Conservation (phyloP, 768 basidiomycete species). For the Podaxis sp. region DNA sequence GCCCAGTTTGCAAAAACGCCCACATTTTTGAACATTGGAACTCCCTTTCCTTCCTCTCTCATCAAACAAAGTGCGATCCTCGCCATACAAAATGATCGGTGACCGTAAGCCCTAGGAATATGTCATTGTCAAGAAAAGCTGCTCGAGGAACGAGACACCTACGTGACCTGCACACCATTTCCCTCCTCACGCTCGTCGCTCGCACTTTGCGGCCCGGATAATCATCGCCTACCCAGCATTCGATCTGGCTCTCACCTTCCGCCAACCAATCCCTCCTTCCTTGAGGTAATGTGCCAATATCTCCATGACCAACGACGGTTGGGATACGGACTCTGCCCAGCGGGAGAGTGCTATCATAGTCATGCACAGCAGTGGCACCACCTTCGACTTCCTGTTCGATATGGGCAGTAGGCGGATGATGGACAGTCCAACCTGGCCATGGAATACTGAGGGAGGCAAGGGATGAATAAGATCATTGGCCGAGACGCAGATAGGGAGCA, state of each 20-base stretch:
- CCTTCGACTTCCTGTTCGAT: slow-evolving; percentile 17
- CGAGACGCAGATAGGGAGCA: slow-evolving; percentile 85
- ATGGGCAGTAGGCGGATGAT: slow-evolving; percentile 56
- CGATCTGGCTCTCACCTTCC: slow-evolving; percentile 60
- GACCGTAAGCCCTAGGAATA: slow-evolving; percentile 74
- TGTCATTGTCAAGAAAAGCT: no score
- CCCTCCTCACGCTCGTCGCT: slow-evolving; percentile 42
- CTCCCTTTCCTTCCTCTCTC: slow-evolving; percentile 82
- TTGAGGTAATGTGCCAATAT: slow-evolving; percentile 88
- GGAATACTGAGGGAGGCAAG: slow-evolving; percentile 87
- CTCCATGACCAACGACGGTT: slow-evolving; percentile 82
- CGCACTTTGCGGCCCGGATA: slow-evolving; percentile 69
- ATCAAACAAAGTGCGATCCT: slow-evolving; percentile 90
- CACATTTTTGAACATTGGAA: slow-evolving; percentile 86
- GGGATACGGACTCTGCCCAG: slow-evolving; percentile 82
- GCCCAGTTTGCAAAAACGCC: slow-evolving; percentile 80
- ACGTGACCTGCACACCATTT: slow-evolving; percentile 45
- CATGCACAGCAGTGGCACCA: slow-evolving; percentile 64
- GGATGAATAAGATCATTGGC: slow-evolving; percentile 99
- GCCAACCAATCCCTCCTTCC: slow-evolving; percentile 67
- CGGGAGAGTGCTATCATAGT: slow-evolving; percentile 88
- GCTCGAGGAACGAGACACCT: no score
- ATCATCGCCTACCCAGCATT: slow-evolving; percentile 99
- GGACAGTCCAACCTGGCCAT: slow-evolving; percentile 89
- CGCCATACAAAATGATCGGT: slow-evolving; percentile 86